Evolutionary conservation across 2,329 filamentous ascomycete genomes (phyloP), one percentile per base, ranked within the genome.

Genomic region (Ophiostoma australiae): DNA sequence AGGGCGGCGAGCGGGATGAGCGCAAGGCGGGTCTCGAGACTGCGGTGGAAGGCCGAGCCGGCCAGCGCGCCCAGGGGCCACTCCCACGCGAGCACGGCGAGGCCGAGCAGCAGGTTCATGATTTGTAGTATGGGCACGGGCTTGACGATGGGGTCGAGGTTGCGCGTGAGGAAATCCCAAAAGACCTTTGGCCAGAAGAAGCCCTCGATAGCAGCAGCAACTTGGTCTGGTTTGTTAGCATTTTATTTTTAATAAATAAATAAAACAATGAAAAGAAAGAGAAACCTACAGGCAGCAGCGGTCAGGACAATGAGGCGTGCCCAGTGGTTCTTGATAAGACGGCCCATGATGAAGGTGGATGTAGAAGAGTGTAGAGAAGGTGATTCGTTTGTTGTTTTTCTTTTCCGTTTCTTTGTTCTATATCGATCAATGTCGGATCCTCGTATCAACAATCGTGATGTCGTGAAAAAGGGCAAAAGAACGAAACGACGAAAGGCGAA

Each of bases 161-260:
- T 93, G 78, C 92, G 93, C 73, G 94, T 97, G 75, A 95, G 82
- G 80, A 97, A 97, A 81, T 99, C 95, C 91, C 92, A 99, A 82
- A 99, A 97, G 78, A 99, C 90, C 81, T 99, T 99, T 75, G 95
- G 95, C 93, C 94, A 99, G 87, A 99, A 94, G 86, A 95, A 97
- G 77, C 88, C 90, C 82, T 96, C 88, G 71, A 99, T 82, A 20
- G 91, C 90, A 73, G 93, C 93, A 72, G 85, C 89, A 74, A 97
- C 81, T 87, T 99, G 95, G 80, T 97, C 93, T 97, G 23, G 52
- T 6, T 33, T 58, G 70, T 72, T 68, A 72, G 70, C 35, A 72
- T 35, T 37, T 66, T 35, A 11, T 58, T 58, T 58, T 27, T 23
- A 23, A 20, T 15, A 31, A 4, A 31, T 27, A 13, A 15, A 44